phyloP scores from a whole-genome alignment of 2,329 filamentous ascomycete species.

The Fusarium dimerum region DNA sequence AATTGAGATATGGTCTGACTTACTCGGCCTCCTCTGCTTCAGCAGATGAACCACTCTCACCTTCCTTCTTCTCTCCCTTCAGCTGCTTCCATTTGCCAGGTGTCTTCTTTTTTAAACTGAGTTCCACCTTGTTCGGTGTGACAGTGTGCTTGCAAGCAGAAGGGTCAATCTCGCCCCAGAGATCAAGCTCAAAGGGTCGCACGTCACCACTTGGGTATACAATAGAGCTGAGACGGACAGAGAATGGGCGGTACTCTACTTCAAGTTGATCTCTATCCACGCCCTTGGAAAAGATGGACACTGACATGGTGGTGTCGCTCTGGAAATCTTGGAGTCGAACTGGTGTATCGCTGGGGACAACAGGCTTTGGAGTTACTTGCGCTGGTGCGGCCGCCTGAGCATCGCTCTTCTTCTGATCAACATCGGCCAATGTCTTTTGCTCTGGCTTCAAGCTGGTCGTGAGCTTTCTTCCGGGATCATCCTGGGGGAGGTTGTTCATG shows the following conservation, averaged over 20 bases:
- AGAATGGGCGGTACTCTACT: constrained; percentile 35
- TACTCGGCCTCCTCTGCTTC: constrained; percentile 21
- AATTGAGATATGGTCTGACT: neutral
- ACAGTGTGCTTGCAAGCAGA: constrained; percentile 62
- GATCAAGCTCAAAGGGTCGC: constrained; percentile 62
- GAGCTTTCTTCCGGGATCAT: constrained; percentile 49
- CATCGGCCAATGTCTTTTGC: constrained; percentile 31
- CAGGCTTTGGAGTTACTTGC: constrained; percentile 12
- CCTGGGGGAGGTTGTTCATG: constrained; percentile 46
- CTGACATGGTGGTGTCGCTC: constrained; percentile 34
- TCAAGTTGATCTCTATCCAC: constrained; percentile 42
- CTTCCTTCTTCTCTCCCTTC: constrained; percentile 15
- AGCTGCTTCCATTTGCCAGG: constrained; percentile 66
- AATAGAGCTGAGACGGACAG: constrained; percentile 31
- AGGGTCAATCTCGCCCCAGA: constrained; percentile 67
- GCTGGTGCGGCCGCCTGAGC: neutral
- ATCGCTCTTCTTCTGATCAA: constrained; percentile 6
- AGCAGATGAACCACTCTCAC: neutral
- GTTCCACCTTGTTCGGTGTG: constrained; percentile 77
- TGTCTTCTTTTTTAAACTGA: constrained; percentile 68
- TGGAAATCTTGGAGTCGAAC: constrained; percentile 40
- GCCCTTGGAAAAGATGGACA: constrained; percentile 46
- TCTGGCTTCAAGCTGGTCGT: constrained; percentile 36
- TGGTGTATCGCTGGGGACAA: constrained; percentile 23
- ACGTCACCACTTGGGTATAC: constrained; percentile 52